Evolutionary conservation across 2,329 filamentous ascomycete species (phyloP).

Genomic region (Graphilbum sp.): DNA sequence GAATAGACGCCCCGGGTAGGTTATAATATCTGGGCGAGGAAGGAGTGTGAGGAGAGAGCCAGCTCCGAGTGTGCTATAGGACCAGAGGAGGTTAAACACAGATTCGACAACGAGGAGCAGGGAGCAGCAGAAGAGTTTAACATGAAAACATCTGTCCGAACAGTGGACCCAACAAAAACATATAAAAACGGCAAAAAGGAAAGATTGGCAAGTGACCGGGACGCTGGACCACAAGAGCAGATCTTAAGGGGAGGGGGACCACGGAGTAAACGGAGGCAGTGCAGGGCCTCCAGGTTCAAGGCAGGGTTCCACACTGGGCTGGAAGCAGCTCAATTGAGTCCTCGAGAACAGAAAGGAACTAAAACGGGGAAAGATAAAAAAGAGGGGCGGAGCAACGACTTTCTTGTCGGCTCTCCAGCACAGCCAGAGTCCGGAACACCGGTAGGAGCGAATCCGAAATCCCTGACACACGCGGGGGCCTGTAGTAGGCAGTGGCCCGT

Average conservation of each 20-base stretch:
- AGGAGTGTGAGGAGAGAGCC: conserved; percentile 24
- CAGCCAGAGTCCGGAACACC: conserved; percentile 29
- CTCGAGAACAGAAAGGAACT: conserved; percentile 2
- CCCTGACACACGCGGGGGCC: conserved; percentile 35
- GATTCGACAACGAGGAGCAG: conserved; percentile 1
- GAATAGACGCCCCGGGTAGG: neutral
- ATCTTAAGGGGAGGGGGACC: conserved; percentile 16
- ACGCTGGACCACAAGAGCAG: neutral
- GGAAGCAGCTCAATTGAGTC: too few species aligned
- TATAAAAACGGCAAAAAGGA: neutral
- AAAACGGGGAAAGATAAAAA: neutral
- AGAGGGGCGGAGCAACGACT: neutral
- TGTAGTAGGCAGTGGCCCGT: too few species aligned
- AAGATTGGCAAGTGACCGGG: neutral
- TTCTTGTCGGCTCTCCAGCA: conserved; percentile 15
- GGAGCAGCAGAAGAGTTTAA: neutral
- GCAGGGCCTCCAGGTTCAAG: conserved; percentile 29
- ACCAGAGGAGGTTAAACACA: conserved; percentile 21
- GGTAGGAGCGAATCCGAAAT: conserved; percentile 34
- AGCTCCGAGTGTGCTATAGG: conserved; percentile 36
- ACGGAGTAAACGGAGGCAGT: too few species aligned
- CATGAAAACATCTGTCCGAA: neutral
- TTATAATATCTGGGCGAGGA: neutral
- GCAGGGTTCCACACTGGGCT: too few species aligned
- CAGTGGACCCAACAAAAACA: neutral